Percentiles rank a stretch among this genome's conserved stretches.
phyloP scores from a whole-genome alignment of 1,139 yeast genomes.

The Yamadazyma spencermartinsiae region DNA sequence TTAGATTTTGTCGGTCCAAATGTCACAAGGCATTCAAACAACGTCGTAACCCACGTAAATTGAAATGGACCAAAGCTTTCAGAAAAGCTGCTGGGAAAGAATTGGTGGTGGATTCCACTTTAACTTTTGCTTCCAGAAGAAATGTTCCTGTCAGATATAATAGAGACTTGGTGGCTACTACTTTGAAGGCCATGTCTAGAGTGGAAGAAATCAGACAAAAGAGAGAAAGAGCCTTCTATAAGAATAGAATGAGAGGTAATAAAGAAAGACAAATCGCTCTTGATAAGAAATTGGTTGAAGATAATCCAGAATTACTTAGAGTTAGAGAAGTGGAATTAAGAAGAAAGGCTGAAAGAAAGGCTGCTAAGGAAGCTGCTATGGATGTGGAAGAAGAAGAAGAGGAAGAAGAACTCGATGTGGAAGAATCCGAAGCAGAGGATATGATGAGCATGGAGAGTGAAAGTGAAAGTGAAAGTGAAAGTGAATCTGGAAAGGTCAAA shows the following conservation, averaged over 20 bases:
- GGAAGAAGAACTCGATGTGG: conserved; percentile 41
- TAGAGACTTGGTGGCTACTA: conserved; percentile 92
- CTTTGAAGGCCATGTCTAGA: conserved; percentile 93
- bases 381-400: conserved; percentile 47
- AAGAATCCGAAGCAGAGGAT: conserved; percentile 40
- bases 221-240: conserved; percentile 98
- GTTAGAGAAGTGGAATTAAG: conserved; percentile 92
- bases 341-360: conserved; percentile 71
- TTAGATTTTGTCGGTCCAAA: conserved; percentile 95
- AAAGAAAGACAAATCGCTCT: conserved; percentile 80
- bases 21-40: conserved; percentile 97
- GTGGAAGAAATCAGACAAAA: conserved; percentile 93
- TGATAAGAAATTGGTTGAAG: conserved; percentile 86
- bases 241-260: conserved; percentile 99
- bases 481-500: conserved; percentile 44
- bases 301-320: conserved; percentile 83
- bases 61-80: conserved; percentile 98
- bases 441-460: conserved; percentile 30
- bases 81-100: conserved; percentile 99
- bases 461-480: conserved; percentile 37
- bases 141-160: conserved; percentile 97
- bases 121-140: conserved; percentile 95
- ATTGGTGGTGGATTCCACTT: conserved; percentile 93
- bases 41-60: conserved; percentile 98
- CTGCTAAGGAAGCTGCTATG: conserved; percentile 56